Evolutionary conservation across 2,329 filamentous ascomycete species (phyloP).

Genomic region (Diaporthe helianthi): DNA sequence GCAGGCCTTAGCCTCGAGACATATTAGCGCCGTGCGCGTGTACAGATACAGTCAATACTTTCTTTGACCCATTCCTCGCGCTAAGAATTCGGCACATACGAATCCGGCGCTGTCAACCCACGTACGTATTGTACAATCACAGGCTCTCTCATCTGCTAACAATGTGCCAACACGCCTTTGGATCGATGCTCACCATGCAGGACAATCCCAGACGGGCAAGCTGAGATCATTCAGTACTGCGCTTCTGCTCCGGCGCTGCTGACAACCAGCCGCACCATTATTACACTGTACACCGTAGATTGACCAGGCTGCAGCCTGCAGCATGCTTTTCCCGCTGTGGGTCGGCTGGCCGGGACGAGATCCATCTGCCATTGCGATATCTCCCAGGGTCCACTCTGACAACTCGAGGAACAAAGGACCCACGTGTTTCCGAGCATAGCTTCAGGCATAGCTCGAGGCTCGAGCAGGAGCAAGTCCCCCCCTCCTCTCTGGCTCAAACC

Average conservation of each 20-base stretch:
- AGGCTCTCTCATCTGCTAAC: background rate
- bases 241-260: slow-evolving; percentile 2
- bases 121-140: background rate
- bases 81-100: slow-evolving; percentile 5
- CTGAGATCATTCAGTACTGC: slow-evolving; percentile 2
- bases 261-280: background rate
- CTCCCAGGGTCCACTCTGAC: slow-evolving; percentile 8
- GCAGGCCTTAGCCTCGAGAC: slow-evolving; percentile 1
- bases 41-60: slow-evolving; percentile 5
- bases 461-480: background rate
- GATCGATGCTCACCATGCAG: background rate
- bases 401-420: slow-evolving; percentile 15
- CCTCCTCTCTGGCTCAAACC: background rate
- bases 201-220: background rate
- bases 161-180: background rate
- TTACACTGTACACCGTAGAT: background rate
- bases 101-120: background rate
- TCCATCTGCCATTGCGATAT: slow-evolving; percentile 26
- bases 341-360: slow-evolving; percentile 20
- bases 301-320: slow-evolving; percentile 26
- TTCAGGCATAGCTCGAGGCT: slow-evolving; percentile 17
- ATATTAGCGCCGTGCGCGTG: background rate
- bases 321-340: slow-evolving; percentile 28
- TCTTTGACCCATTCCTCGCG: slow-evolving; percentile 1
- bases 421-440: slow-evolving; percentile 15